Evolutionary conservation across 176 grass and related monocot genomes (phyloP).

Genomic region (Aegilops umbellulata): DNA sequence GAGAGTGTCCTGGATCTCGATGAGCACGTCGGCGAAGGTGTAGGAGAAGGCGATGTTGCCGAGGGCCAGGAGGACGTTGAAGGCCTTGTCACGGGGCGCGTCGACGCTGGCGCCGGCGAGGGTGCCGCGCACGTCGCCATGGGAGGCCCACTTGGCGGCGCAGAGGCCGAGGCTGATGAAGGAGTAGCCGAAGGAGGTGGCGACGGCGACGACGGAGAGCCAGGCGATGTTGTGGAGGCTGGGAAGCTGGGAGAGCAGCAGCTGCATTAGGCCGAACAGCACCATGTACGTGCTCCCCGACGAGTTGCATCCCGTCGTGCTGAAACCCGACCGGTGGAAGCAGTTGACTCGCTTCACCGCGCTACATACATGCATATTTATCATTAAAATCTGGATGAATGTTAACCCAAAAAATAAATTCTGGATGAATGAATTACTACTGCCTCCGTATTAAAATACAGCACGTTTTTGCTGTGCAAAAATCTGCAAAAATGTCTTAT

Average conservation of each 20-base stretch:
- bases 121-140: constrained; percentile 66
- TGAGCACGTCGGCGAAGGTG: constrained; percentile 93
- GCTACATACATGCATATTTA: constrained; percentile 20
- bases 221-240: constrained; percentile 94
- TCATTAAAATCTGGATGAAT: too few relatives aligned
- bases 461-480: too few relatives aligned
- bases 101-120: constrained; percentile 45
- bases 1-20: constrained; percentile 95
- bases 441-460: too few relatives aligned
- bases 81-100: constrained; percentile 46
- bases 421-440: too few relatives aligned
- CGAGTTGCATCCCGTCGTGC: constrained; percentile 30
- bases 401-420: too few relatives aligned
- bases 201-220: constrained; percentile 87
- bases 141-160: constrained; percentile 67
- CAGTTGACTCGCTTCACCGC: constrained; percentile 87
- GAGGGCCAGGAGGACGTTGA: constrained; percentile 83
- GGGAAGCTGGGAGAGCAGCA: constrained; percentile 78
- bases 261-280: constrained; percentile 80
- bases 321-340: constrained; percentile 64
- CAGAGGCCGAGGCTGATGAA: constrained; percentile 95
- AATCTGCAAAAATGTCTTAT: too few relatives aligned
- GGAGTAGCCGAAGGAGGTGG: constrained; percentile 96
- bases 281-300: constrained; percentile 91
- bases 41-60: constrained; percentile 97